Base-by-base conservation (phyloP, 2,329 filamentous ascomycete species). In the Penicillium palitans region DNA sequence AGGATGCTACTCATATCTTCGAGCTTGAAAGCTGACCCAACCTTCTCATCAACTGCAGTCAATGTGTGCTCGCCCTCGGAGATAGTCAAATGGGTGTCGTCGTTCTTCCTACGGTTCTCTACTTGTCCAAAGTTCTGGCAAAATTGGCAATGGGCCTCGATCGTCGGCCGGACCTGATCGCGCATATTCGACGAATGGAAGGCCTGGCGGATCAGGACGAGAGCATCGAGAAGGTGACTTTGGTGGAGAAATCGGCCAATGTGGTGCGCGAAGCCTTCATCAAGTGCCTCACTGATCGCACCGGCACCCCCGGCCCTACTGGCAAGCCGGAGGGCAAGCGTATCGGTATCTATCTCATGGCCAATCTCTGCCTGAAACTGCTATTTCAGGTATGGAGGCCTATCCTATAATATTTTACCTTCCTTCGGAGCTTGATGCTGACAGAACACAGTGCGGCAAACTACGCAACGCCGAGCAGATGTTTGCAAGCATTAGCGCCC, bases 251-350 rank as follows among this genome's bases (percentile, higher is more conserved):
- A 27, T 92, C 92, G 2, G 92, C 91, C 19, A 93, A 97, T 70
- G 89, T 91, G 51, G 90, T 97, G 59, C 89, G 96, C 61, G 90
- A 92, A 71, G 91, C 93, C 24, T 96, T 97, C 71, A 95, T 91
- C 12, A 91, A 91, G 40, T 97, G 93, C 64, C 78, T 96, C 35
- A 92, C 90, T 4, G 92, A 96, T 71, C 85, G 91, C 49, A 88
- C 85, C 1, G 87, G 87, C 19, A 86, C 84, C 27, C 81, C 85
- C 13, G 79, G 79, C 15, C 80, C 81, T 0, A 74, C 83, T 27
- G 86, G 85, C 21, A 84, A 81, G 59, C 91, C 91, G 0, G 89
- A 93, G 67, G 91, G 92, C 55, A 96, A 93, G 72, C 91, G 93
- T 70, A 79, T 89, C 12, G 93, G 91, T 44, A 92, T 97, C 61